A percentile compares a stretch with the other conserved stretches of the same genome.
These are phyloP conservation scores for Annulohypoxylon moriforme DNA, from an alignment of 495 filamentous ascomycete species.

Conservation along the genomic window DNA sequence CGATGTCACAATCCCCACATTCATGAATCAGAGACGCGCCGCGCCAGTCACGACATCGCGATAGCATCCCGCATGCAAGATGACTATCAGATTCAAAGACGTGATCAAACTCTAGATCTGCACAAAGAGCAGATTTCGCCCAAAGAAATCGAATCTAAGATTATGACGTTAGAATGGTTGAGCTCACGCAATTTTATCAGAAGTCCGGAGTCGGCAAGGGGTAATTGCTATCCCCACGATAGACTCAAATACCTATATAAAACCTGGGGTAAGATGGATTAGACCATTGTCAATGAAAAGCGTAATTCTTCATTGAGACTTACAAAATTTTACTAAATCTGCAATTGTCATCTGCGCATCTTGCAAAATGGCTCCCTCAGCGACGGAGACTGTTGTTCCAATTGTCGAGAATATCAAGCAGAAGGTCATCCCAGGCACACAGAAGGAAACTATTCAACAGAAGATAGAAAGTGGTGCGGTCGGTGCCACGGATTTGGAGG, in stretches of 20 bases:
- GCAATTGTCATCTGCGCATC: background rate
- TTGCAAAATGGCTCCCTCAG: conserved; percentile 45
- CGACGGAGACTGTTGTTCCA: conserved; percentile 41
- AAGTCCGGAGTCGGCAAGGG: conserved; percentile 30
- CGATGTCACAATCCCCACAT: conserved; percentile 36
- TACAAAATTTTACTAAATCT: background rate
- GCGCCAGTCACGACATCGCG: conserved; percentile 29
- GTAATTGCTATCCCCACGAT: background rate
- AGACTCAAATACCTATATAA: conserved; percentile 12
- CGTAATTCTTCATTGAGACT: background rate
- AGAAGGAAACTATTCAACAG: conserved; percentile 15
- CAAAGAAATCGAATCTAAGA: conserved; percentile 8
- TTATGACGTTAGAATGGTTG: conserved; percentile 37
- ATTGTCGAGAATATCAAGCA: conserved; percentile 45
- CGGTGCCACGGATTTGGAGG: conserved; percentile 26
- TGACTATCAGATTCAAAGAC: conserved; percentile 27
- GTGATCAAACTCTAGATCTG: conserved; percentile 16
- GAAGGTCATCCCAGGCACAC: conserved; percentile 24
- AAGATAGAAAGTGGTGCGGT: conserved; percentile 25
- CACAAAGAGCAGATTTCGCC: background rate
- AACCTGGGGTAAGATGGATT: background rate
- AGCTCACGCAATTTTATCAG: conserved; percentile 27
- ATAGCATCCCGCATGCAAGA: conserved; percentile 27
- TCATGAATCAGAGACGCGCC: conserved; percentile 10
- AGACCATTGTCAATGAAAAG: background rate